A percentile compares a stretch with the other conserved stretches of the same genome.
These are phyloP conservation scores for Trametes versicolor DNA, from an alignment of 1,284 basidiomycete genomes.

Conservation along the genomic window DNA sequence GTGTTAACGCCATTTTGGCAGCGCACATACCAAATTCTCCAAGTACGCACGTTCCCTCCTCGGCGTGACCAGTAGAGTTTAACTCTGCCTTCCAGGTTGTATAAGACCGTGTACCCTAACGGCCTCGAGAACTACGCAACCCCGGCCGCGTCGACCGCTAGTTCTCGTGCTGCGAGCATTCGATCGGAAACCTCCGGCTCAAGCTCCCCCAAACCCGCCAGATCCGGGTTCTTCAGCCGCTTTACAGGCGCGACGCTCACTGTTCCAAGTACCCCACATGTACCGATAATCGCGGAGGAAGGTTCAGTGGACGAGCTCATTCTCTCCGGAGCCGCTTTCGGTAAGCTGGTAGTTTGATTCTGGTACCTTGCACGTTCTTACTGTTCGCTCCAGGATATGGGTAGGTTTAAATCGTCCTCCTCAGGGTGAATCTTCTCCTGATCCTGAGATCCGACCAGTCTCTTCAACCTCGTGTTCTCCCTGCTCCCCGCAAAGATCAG, in stretches of 20 bases:
- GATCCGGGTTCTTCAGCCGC: constrained; percentile 51
- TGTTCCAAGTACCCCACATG: constrained; percentile 35
- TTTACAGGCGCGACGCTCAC: constrained; percentile 43
- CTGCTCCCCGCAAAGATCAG: constrained; percentile 75
- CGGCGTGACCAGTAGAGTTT: constrained; percentile 16
- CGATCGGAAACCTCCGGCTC: constrained; percentile 44
- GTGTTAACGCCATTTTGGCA: constrained; percentile 39
- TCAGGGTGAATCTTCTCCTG: constrained; percentile 5
- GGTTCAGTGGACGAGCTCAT: constrained; percentile 77
- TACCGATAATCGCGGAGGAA: constrained; percentile 43
- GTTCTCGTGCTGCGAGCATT: constrained; percentile 52
- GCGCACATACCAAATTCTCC: constrained; percentile 78
- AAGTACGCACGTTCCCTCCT: constrained; percentile 54
- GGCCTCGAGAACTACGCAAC: constrained; percentile 66
- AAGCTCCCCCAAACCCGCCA: constrained; percentile 38
- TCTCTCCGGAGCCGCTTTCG: constrained; percentile 78
- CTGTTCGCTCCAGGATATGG: constrained; percentile 38
- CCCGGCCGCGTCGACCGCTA: constrained; percentile 55
- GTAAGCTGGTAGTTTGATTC: constrained; percentile 44
- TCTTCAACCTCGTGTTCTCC: constrained; percentile 84
- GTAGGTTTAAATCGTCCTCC: constrained; percentile 30
- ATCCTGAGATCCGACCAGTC: constrained; percentile 51
- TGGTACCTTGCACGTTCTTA: constrained; percentile 10
- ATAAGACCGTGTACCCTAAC: constrained; percentile 76
- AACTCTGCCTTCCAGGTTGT: constrained; percentile 56